A percentile compares a stretch with the other conserved stretches of the same genome.
Conservation (phyloP, 2,329 filamentous ascomycete genomes). For the Hawksworthiomyces lignivorus region DNA sequence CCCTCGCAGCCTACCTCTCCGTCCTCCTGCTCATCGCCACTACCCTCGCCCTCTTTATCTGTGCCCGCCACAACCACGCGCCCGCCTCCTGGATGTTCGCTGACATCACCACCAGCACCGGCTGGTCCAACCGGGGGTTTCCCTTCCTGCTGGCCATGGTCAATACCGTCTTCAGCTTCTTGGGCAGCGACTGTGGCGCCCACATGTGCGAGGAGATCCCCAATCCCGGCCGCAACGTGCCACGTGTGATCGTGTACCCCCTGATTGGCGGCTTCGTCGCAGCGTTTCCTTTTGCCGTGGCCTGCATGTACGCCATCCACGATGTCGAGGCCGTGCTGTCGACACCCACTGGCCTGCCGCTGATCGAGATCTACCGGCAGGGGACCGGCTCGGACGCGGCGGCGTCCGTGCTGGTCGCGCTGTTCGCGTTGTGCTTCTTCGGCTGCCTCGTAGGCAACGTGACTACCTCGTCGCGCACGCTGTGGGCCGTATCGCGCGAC, state of each 20-base stretch:
- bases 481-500: slow-evolving; percentile 18
- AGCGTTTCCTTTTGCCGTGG: slow-evolving; percentile 10
- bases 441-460: slow-evolving; percentile 9
- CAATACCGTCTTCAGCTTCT: slow-evolving; percentile 10
- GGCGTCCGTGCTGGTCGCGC: slow-evolving; percentile 6
- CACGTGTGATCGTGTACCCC: slow-evolving; percentile 6
- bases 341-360: slow-evolving; percentile 11
- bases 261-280: slow-evolving; percentile 7
- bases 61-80: slow-evolving; percentile 6
- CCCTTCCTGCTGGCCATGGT: slow-evolving; percentile 7
- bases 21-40: slow-evolving; percentile 56
- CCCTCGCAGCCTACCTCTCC: slow-evolving; percentile 2
- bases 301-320: slow-evolving; percentile 12
- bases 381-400: slow-evolving; percentile 5
- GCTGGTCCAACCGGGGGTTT: slow-evolving; percentile 10
- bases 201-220: slow-evolving; percentile 13
- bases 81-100: slow-evolving; percentile 8
- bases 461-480: slow-evolving; percentile 9
- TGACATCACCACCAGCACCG: slow-evolving; percentile 5
- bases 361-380: slow-evolving; percentile 13
- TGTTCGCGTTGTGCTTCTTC: slow-evolving; percentile 15
- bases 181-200: slow-evolving; percentile 10
- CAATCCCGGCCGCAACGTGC: slow-evolving; percentile 11
- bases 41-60: slow-evolving; percentile 37
- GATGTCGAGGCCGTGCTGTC: slow-evolving; percentile 5